A percentile compares a stretch with the other conserved stretches of the same genome.
These are phyloP conservation scores for Leishmania major DNA, from an alignment of 208 protist genomes.

Conservation along the genomic window DNA sequence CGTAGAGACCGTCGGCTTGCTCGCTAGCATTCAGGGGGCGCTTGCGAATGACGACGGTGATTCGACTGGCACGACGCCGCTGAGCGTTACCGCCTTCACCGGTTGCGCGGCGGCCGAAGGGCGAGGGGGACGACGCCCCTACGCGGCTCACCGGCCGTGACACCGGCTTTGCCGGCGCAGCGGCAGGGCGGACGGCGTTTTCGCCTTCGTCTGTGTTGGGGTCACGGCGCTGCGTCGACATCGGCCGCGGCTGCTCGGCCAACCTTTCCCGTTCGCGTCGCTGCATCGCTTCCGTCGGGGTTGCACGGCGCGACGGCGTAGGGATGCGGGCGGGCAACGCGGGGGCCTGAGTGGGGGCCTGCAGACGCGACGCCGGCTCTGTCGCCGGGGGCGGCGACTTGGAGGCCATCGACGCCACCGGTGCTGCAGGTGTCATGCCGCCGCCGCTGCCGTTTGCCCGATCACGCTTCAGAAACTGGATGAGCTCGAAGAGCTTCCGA, in stretches of 20 bases:
- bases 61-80: slow-evolving; percentile 70
- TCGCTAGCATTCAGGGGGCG: slow-evolving; percentile 86
- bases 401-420: not conserved
- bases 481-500: slow-evolving; percentile 93
- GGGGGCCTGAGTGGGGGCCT: slow-evolving; percentile 15
- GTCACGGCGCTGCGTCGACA: slow-evolving; percentile 50
- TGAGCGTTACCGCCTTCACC: slow-evolving; percentile 22
- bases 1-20: slow-evolving; percentile 76
- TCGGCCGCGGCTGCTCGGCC: slow-evolving; percentile 24
- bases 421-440: not conserved
- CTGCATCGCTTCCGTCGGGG: slow-evolving; percentile 20
- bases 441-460: slow-evolving; percentile 31
- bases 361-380: slow-evolving; percentile 27
- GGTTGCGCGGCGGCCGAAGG: slow-evolving; percentile 38
- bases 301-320: slow-evolving; percentile 29
- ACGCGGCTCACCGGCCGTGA: slow-evolving; percentile 74
- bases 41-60: slow-evolving; percentile 92
- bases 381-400: slow-evolving; percentile 30
- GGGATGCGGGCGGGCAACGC: slow-evolving; percentile 29
- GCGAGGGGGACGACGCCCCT: slow-evolving; percentile 54
- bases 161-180: slow-evolving; percentile 36
- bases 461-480: slow-evolving; percentile 90
- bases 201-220: slow-evolving; percentile 46
- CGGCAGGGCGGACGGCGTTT: slow-evolving; percentile 9
- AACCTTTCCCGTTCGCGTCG: slow-evolving; percentile 29